Evolutionary conservation across 2,329 filamentous ascomycete species (phyloP).

Genomic region (Verticillium isaacii): DNA sequence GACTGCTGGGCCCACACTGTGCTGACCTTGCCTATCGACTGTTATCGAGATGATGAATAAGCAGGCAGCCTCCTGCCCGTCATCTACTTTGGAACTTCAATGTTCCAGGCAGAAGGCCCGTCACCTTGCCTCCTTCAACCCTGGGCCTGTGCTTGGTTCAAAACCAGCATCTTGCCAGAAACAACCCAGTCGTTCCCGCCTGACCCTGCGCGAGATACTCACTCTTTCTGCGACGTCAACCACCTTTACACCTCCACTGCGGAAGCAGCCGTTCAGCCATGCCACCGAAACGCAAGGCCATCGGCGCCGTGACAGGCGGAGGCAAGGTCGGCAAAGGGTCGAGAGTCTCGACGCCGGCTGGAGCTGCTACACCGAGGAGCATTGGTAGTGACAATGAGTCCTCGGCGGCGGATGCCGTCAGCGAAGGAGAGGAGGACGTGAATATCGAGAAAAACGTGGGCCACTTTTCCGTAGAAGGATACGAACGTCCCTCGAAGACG

Average conservation of each 20-base stretch:
- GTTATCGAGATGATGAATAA: background rate
- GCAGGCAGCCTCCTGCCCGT: background rate
- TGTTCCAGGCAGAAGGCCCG: background rate
- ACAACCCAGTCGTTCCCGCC: background rate
- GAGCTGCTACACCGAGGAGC: constrained; percentile 55
- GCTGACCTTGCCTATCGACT: background rate
- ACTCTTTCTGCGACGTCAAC: background rate
- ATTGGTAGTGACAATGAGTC: constrained; percentile 50
- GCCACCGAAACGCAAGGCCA: constrained; percentile 66
- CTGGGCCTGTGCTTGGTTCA: background rate
- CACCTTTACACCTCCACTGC: background rate
- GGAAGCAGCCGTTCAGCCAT: constrained; percentile 35
- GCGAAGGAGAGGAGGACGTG: constrained; percentile 40
- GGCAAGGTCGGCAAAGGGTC: constrained; percentile 54
- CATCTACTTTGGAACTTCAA: background rate
- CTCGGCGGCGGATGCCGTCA: constrained; percentile 14
- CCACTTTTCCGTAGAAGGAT: constrained; percentile 51
- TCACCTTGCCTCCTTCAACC: background rate
- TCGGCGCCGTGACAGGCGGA: constrained; percentile 37
- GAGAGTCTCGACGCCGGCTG: constrained; percentile 51
- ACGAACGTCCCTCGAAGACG: constrained; percentile 26
- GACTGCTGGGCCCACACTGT: background rate
- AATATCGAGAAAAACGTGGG: constrained; percentile 55
- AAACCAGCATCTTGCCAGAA: background rate
- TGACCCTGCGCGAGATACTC: background rate